Base-by-base conservation (phyloP, 768 basidiomycete genomes). In the Hericium coralloides region DNA sequence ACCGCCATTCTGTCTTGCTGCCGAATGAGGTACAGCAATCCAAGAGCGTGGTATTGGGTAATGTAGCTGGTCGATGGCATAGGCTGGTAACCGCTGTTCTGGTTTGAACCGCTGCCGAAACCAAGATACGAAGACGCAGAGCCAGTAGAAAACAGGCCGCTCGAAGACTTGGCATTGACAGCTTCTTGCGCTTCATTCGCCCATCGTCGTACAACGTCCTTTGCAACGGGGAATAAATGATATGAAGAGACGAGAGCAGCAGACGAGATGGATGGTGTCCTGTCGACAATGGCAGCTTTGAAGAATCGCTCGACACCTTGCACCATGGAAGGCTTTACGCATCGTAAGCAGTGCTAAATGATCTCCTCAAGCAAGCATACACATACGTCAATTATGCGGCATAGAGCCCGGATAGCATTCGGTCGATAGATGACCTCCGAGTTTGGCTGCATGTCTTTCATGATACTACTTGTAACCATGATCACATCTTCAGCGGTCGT, bases 371-470 rank as follows among this genome's bases (percentile, higher is more conserved):
- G 23, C 14, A 25, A 9, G 22, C 3, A 15, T 22, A 17, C 9
- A 83, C 94, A 69, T 72, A 98, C 97, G 70, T 99, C 97, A 65
- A 98, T 95, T 69, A 99, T 95, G 60, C 94, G 81, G 72, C 93
- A 94, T 6, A 99, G 77, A 7, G 95, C 95, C 62, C 97, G 85
- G 64, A 98, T 99, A 15, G 97, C 89, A 71, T 99, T 99, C 36
- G 97, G 92, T 55, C 97, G 81, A 72, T 99, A 99, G 59, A 99
- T 93, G 66, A 98, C 95, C 72, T 99, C 97, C 51, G 93, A 87
- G 69, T 97, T 98, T 55, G 95, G 89, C 67, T 99, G 97, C 93
- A 98, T 99, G 68, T 99, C 97, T 77, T 98, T 98, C 95, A 97
- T 97, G 71, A 99, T 98, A 66, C 93, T 97, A 70, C 87, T 91